Base-by-base conservation (phyloP, 2,329 filamentous ascomycete species). In the Cercospora sp. region DNA sequence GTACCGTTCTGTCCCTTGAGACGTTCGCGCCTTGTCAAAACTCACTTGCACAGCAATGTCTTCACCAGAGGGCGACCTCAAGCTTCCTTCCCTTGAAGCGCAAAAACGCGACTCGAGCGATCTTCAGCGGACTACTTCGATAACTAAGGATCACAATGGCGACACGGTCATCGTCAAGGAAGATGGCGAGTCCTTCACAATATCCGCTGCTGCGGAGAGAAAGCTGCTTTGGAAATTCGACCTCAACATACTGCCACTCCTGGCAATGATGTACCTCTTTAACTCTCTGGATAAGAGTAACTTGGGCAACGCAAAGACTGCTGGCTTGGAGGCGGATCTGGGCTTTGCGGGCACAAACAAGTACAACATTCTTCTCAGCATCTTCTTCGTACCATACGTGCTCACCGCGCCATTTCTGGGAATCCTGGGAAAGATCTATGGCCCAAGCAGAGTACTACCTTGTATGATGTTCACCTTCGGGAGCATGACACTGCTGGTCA, bases 341-440 rank as follows among this genome's bases (percentile, higher is more conserved):
- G 77, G 86, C 34, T 89, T 93, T 79, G 83, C 83, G 53, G 77
- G 80, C 0, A 77, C 74, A 84, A 88, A 70, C 85, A 91, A 76
- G 37, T 77, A 92, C 80, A 92, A 91, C 76, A 84, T 88, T 30
- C 85, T 92, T 59, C 79, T 92, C 40, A 85, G 84, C 62, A 88
- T 93, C 71, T 93, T 93, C 82, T 93, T 91, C 78, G 83, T 93
- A 6, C 90, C 90, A 0, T 92, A 90, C 76, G 90, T 92, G 40
- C 75, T 93, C 3, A 90, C 88, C 64, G 90, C 89, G 1, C 89
- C 89, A 0, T 87, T 88, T 1, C 79, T 91, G 45, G 84, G 82
- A 12, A 89, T 92, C 80, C 75, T 90, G 4, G 90, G 89, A 64
- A 92, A 91, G 80, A 88, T 86, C 69, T 90, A 85, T 74, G 89